Evolutionary conservation across 2,329 filamentous ascomycete genomes (phyloP).

Genomic region (Daldinia sp.): DNA sequence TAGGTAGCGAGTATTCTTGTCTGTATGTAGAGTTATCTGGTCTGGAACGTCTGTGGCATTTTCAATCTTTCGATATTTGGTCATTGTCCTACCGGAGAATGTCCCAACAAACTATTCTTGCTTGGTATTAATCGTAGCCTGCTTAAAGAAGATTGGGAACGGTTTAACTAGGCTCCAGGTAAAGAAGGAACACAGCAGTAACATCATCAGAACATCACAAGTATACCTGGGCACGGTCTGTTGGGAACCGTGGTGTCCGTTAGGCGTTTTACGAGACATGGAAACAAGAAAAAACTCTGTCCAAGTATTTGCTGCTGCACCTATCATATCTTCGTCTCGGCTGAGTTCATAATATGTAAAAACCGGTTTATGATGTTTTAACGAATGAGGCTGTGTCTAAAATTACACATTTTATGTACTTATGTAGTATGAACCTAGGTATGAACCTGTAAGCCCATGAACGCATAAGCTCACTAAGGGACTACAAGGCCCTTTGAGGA

Average conservation of each 20-base stretch:
- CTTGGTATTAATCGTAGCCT: constrained; percentile 23
- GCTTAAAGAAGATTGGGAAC: constrained; percentile 25
- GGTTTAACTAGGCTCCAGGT: constrained; percentile 19
- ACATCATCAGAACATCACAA: constrained; percentile 4
- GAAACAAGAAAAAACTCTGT: constrained; percentile 23
- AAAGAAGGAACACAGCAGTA: constrained; percentile 17
- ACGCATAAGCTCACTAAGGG: constrained; percentile 14
- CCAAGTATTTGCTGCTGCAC: constrained; percentile 24
- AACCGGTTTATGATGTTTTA: constrained; percentile 35
- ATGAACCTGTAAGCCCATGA: background rate
- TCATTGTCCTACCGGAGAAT: constrained; percentile 40
- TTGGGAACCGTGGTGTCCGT: constrained; percentile 9
- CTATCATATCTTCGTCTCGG: constrained; percentile 29
- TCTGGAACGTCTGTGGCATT: constrained; percentile 42
- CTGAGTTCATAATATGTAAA: constrained; percentile 34
- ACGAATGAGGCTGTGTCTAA: constrained; percentile 35
- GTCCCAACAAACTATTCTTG: constrained; percentile 33
- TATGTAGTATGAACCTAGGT: constrained; percentile 14
- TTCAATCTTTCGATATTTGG: constrained; percentile 34
- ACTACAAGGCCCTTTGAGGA: constrained; percentile 9
- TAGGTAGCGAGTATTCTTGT: constrained; percentile 20
- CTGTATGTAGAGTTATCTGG: constrained; percentile 25
- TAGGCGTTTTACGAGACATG: constrained; percentile 27
- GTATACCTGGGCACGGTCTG: background rate
- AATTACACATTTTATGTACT: constrained; percentile 29